A percentile compares a stretch with the other conserved stretches of the same genome.
Conservation (phyloP, 129 eudicot species). For the Chrysanthemum seticuspe region DNA sequence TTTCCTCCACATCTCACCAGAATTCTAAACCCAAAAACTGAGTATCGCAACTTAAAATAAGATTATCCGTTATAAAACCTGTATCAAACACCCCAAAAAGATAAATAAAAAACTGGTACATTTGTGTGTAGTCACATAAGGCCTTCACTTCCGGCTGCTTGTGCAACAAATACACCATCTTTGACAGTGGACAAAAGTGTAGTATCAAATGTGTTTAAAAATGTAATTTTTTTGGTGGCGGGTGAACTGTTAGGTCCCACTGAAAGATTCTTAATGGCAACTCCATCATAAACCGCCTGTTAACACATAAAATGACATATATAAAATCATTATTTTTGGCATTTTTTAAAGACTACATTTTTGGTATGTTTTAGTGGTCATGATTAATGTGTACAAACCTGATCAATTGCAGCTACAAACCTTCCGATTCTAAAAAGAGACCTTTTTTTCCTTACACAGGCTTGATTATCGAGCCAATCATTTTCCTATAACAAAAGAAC, state of each 20-base stretch:
- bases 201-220: conserved; percentile 90
- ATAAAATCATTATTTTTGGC: neutral
- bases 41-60: neutral
- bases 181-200: conserved; percentile 88
- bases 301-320: neutral
- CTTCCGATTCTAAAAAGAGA: too few species aligned
- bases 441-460: too few species aligned
- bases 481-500: too few species aligned
- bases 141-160: conserved; percentile 95
- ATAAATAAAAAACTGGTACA: too few species aligned
- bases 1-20: neutral
- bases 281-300: conserved; percentile 98
- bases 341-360: neutral
- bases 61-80: too few species aligned
- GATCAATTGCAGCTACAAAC: conserved; percentile 91
- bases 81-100: too few species aligned
- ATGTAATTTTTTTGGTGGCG: conserved; percentile 85
- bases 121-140: conserved; percentile 29
- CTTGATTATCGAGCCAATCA: too few species aligned
- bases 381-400: conserved; percentile 42
- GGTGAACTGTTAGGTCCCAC: conserved; percentile 98
- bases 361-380: neutral
- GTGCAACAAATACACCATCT: conserved; percentile 93
- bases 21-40: neutral
- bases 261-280: conserved; percentile 88